Base-by-base conservation (phyloP, 2,329 filamentous ascomycete species). In the Colletotrichum magnum region DNA sequence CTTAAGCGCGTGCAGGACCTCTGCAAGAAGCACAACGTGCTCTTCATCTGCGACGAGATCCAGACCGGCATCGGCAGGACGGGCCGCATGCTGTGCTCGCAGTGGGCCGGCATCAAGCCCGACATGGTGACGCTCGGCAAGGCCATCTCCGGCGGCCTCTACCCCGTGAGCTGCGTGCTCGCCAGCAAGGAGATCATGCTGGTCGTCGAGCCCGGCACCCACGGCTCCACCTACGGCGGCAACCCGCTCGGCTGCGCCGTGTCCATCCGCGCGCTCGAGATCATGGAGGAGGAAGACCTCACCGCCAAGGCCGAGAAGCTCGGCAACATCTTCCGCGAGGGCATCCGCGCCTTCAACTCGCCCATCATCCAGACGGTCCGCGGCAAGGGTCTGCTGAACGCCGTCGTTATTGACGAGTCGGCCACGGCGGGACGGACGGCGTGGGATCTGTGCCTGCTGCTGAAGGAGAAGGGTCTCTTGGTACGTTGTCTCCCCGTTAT, bases 11-110 rank as follows among this genome's bases (percentile, higher is more conserved):
- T 95, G 53, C 89, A 94, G 64, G 92, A 88, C 26, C 90, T 98
- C 26, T 99, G 96, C 86, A 94, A 94, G 82, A 93, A 97, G 87
- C 90, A 98, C 87, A 97, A 98, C 73, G 94, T 97, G 47, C 90
- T 99, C 56, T 85, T 99, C 78, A 98, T 99, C 81, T 97, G 94
- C 81, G 96, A 99, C 80, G 96, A 99, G 87, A 98, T 99, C 76
- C 96, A 99, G 84, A 99, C 96, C 5, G 95, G 95, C 73, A 97
- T 99, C 78, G 96, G 94, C 63, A 92, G 96, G 72, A 99, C 96
- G 18, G 96, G 96, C 61, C 93, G 93, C 77, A 93, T 99, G 85
- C 90, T 99, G 63, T 97, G 94, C 87, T 92, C 93, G 77, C 90
- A 99, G 83, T 98, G 96, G 95, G 92, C 93, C 65, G 93, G 92